phyloP scores from a whole-genome alignment of 1,284 basidiomycete species.

The Uromyces viciae-fabae region DNA sequence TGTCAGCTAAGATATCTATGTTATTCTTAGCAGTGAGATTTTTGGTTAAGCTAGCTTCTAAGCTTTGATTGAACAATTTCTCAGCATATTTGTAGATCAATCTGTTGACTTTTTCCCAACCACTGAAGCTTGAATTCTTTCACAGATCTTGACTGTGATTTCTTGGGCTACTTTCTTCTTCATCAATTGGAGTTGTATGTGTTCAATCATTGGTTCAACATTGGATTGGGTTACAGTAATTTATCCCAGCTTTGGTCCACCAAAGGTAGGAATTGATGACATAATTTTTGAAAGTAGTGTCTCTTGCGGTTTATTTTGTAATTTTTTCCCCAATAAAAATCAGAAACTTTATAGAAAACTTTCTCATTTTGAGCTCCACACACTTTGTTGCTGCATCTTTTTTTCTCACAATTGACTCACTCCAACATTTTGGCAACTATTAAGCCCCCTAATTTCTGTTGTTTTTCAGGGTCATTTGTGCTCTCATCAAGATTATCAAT shows the following conservation, averaged over 20 bases:
- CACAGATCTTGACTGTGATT: constrained; percentile 89
- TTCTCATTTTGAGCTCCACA: constrained; percentile 74
- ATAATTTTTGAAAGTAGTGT: constrained; percentile 41
- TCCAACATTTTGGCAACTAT: no score
- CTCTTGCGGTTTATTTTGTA: constrained; percentile 39
- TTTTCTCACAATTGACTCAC: no score
- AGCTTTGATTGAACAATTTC: constrained; percentile 74
- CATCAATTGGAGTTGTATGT: constrained; percentile 97
- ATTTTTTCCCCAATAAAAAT: constrained; percentile 68
- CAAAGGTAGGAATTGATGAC: constrained; percentile 54
- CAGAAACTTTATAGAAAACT: constrained; percentile 88
- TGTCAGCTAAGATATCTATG: constrained; percentile 80
- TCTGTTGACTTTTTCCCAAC: constrained; percentile 74
- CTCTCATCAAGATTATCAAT: no score
- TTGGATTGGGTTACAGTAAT: constrained; percentile 71
- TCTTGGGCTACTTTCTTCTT: constrained; percentile 97
- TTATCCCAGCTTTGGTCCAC: constrained; percentile 56
- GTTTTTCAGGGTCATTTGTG: no score
- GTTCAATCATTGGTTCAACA: constrained; percentile 78
- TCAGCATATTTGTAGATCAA: constrained; percentile 70
- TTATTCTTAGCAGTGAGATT: constrained; percentile 95
- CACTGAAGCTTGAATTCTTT: constrained; percentile 80
- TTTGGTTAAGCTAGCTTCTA: constrained; percentile 81
- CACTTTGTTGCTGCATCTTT: no score
- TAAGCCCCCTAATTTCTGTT: no score